Percentiles rank a stretch among this genome's conserved stretches.
Evolutionary conservation across 139 green algal genomes (phyloP).

Genomic region (Trebouxia sp.): DNA sequence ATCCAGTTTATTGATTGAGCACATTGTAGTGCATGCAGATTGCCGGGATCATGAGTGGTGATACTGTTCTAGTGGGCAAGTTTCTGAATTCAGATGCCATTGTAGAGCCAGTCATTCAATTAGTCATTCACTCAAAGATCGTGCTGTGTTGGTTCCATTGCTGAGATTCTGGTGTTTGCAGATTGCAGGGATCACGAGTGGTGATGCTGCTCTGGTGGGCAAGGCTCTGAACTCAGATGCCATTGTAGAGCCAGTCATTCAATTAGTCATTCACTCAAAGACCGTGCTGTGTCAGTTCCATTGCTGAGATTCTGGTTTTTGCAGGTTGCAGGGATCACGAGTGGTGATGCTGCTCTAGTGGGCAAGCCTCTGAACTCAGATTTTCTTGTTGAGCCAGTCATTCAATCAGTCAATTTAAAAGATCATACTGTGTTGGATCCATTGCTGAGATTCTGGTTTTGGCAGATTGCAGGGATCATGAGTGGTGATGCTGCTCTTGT

Average conservation of each 20-base stretch:
- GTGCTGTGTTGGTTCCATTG: no score
- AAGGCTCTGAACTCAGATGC: constrained; percentile 81
- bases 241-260: constrained; percentile 92
- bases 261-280: constrained; percentile 92
- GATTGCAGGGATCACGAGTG: constrained; percentile 79
- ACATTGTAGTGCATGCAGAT: no score
- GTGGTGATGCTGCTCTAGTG: constrained; percentile 72
- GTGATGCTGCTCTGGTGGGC: constrained; percentile 77
- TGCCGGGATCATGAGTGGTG: constrained; percentile 78
- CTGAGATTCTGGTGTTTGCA: constrained; percentile 41
- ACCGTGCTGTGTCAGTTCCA: no score
- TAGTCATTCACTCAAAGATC: no score
- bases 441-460: no score
- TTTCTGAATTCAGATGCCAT: no score
- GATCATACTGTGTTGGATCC: no score
- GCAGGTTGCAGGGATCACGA: constrained; percentile 79
- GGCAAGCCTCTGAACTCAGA: no score
- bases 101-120: no score
- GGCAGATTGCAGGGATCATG: constrained; percentile 79
- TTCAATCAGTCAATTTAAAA: constrained; percentile 90
- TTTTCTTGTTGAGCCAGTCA: no score
- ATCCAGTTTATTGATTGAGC: no score
- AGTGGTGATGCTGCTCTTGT: constrained; percentile 74
- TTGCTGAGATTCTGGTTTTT: no score
- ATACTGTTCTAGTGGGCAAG: constrained; percentile 75